Evolutionary conservation across 345 rosid species (phyloP).

Genomic region (Eucalyptus sideroxylon): DNA sequence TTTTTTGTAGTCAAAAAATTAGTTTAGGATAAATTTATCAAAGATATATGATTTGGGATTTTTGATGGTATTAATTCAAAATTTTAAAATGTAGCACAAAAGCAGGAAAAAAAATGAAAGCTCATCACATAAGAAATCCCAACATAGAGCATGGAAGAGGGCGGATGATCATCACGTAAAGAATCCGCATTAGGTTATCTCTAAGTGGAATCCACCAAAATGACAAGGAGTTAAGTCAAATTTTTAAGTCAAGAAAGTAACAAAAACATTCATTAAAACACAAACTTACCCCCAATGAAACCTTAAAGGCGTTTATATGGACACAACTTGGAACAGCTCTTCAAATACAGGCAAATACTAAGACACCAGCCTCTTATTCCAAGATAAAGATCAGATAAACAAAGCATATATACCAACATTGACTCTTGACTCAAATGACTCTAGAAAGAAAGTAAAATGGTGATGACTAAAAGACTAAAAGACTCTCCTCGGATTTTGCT

Average conservation of each 20-base stretch:
- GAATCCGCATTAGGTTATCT: neutral
- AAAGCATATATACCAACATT: neutral
- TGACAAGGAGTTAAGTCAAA: neutral
- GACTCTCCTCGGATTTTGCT: neutral
- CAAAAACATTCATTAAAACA: no score
- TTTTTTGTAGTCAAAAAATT: no score
- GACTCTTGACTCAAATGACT: neutral
- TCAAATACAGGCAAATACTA: neutral
- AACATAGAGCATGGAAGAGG: neutral
- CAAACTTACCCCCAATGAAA: neutral
- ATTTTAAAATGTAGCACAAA: neutral
- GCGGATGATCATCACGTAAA: neutral
- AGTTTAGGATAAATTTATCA: no score
- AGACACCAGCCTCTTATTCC: neutral
- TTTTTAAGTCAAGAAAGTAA: neutral
- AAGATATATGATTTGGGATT: no score
- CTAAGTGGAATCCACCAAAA: neutral
- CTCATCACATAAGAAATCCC: neutral
- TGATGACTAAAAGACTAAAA: neutral
- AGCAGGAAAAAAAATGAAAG: neutral
- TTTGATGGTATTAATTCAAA: no score
- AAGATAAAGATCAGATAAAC: neutral
- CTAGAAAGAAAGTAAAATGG: neutral
- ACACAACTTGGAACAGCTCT: neutral
- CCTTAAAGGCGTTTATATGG: neutral